Conservation (phyloP, 495 filamentous ascomycete species). For the Melanomma pulvis-pyrius region DNA sequence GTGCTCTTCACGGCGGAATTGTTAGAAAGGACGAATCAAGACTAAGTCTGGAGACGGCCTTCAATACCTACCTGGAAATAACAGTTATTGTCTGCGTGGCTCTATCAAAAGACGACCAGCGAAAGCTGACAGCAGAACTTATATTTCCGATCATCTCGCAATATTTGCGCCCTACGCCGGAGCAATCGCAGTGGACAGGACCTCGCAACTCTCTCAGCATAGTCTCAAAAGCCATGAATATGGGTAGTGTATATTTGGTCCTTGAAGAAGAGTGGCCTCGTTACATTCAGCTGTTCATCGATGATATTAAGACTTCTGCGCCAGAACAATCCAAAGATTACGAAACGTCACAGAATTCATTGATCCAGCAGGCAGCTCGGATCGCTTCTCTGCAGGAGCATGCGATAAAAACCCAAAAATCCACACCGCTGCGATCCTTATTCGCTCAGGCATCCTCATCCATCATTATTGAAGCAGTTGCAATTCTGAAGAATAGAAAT, state of each 20-base stretch:
- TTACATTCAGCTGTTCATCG: conserved; percentile 58
- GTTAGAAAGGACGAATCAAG: conserved; percentile 71
- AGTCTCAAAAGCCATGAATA: conserved; percentile 48
- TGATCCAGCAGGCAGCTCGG: conserved; percentile 43
- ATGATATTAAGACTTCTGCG: conserved; percentile 67
- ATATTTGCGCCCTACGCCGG: conserved; percentile 56
- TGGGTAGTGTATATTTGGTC: conserved; percentile 42
- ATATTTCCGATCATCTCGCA: conserved; percentile 62
- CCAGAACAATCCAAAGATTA: conserved; percentile 80
- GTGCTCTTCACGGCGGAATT: conserved; percentile 69
- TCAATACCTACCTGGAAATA: conserved; percentile 70
- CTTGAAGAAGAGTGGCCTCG: conserved; percentile 57
- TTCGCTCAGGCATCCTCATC: conserved; percentile 31
- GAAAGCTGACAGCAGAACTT: conserved; percentile 52
- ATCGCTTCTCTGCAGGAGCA: conserved; percentile 20
- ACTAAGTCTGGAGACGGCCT: conserved; percentile 66
- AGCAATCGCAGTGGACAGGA: conserved; percentile 55
- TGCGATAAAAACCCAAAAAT: neutral
- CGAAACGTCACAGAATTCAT: conserved; percentile 65
- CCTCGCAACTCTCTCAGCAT: conserved; percentile 48
- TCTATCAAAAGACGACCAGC: conserved; percentile 53
- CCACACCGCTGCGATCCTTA: conserved; percentile 39
- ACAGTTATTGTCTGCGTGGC: conserved; percentile 53
- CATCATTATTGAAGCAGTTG: conserved; percentile 56
- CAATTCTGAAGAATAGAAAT: conserved; percentile 60